Base-by-base conservation (phyloP, 306 rosid species). In the Carpinus viminea region DNA sequence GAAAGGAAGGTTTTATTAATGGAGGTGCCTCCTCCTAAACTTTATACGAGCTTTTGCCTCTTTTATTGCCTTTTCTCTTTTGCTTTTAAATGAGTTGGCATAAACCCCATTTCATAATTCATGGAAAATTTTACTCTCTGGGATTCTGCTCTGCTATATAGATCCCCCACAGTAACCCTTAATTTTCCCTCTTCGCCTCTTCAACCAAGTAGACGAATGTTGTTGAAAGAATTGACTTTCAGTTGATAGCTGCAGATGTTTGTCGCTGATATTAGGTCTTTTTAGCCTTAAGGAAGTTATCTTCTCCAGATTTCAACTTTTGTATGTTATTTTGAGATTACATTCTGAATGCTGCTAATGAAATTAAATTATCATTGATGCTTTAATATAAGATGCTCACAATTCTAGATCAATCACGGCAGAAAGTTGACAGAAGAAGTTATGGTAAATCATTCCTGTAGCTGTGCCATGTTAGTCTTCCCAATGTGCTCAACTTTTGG, bases 1-100 rank as follows among this genome's bases (percentile, higher is more conserved):
- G 90, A 66, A 91, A 88, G 83, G 93, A 90, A 69, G 93, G 95
- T 46, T 93, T 90, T 60, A 75, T 93, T 28, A 90, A 86, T 51
- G 15, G 2, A 10, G 52, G 16, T 48, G 52, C 52, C 4, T 48
- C 52, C 52, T 48, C 52, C 52, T 48, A 48, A 48, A 48, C 15
- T 11, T 9, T 11, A 12, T 48, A 47, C 7, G 68, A 76, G 74
- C 72, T 72, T 71, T 38, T 21, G 62, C 54, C 60, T 74, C 26
- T 48, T n/a, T 38, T 38, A 10, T 76, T 38, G 54, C 62, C 16
- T 34, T 31, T 51, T 68, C 28, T 38, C 74, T 3, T 46, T 68
- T 68, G 36, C 53, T 69, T 47, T 62, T 18, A 21, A 60, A 45
- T 71, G 70, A 72, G 34, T 24, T 45, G 61, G 43, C 36, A 65